Conservation (phyloP, 345 rosid genomes). For the Populus tremula region DNA sequence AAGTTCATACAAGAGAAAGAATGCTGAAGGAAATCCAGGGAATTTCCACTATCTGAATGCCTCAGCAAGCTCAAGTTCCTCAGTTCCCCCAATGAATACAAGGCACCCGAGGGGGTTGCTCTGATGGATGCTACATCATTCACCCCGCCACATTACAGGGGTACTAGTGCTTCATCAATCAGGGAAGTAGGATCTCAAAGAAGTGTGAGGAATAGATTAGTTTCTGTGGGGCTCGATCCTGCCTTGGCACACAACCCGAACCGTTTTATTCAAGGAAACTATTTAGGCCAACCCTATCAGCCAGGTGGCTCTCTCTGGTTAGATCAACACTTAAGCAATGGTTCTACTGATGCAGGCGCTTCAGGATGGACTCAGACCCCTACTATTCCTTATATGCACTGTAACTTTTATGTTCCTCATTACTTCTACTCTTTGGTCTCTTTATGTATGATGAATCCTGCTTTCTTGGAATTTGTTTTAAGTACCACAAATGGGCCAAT, state of each 20-base stretch:
- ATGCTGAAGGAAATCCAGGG: slow-evolving; percentile 47
- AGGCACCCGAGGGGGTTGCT: slow-evolving; percentile 49
- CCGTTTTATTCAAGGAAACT: slow-evolving; percentile 54
- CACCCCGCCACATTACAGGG: slow-evolving; percentile 42
- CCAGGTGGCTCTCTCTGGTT: slow-evolving; percentile 43
- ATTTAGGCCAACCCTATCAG: slow-evolving; percentile 47
- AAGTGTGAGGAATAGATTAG: slow-evolving; percentile 59
- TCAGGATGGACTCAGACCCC: slow-evolving; percentile 58
- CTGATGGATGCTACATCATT: slow-evolving; percentile 39
- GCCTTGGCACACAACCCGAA: slow-evolving; percentile 45
- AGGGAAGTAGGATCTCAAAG: slow-evolving; percentile 52
- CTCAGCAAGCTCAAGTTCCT: slow-evolving; percentile 45
- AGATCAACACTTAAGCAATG: slow-evolving; percentile 42
- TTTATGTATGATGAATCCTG: background rate
- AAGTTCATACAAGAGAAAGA: slow-evolving; percentile 68
- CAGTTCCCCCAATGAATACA: slow-evolving; percentile 36
- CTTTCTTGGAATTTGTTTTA: background rate
- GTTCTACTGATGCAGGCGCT: slow-evolving; percentile 46
- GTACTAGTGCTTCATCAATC: slow-evolving; percentile 33
- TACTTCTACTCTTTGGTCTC: background rate
- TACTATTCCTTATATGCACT: slow-evolving; percentile 54
- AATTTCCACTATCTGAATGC: slow-evolving; percentile 48
- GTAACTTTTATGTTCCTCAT: slow-evolving; percentile 33
- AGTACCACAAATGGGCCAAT: background rate
- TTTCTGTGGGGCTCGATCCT: slow-evolving; percentile 51